These are phyloP conservation scores for Silene coronaria DNA, from an alignment of 179 eudicot species.

Conservation along the genomic window DNA sequence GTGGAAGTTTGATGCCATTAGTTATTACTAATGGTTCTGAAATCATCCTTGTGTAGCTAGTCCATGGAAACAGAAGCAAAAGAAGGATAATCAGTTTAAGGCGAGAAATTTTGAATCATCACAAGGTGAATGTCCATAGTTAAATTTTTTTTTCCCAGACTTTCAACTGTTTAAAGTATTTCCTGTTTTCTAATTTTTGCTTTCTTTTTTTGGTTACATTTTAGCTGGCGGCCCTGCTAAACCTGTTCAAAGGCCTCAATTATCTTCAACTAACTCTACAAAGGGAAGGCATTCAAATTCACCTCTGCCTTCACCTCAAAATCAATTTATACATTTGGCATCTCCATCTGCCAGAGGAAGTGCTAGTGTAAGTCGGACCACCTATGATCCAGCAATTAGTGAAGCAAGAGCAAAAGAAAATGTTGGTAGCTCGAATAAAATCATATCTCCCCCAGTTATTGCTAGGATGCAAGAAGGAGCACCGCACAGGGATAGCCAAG, in stretches of 20 bases:
- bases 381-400: conserved; percentile 29
- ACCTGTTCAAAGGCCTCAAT: conserved; percentile 50
- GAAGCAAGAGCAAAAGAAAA: conserved; percentile 38
- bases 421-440: conserved; percentile 43
- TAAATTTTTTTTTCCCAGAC: neutral
- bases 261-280: conserved; percentile 36
- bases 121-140: conserved; percentile 44
- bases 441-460: conserved; percentile 29
- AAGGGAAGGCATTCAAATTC: conserved; percentile 68
- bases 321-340: conserved; percentile 41
- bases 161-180: neutral
- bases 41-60: conserved; percentile 43
- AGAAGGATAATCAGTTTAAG: conserved; percentile 68
- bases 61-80: conserved; percentile 62
- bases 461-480: conserved; percentile 34
- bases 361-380: conserved; percentile 35
- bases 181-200: neutral
- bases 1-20: neutral
- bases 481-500: conserved; percentile 30
- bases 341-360: conserved; percentile 59
- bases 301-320: conserved; percentile 69
- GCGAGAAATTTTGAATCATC: conserved; percentile 60
- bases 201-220: conserved; percentile 20
- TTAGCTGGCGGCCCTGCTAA: conserved; percentile 57
- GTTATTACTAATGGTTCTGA: conserved; percentile 19